Percentiles rank a stretch among this genome's conserved stretches.
These are phyloP conservation scores for Nephelium lappaceum DNA, from an alignment of 345 rosid species.

Conservation along the genomic window DNA sequence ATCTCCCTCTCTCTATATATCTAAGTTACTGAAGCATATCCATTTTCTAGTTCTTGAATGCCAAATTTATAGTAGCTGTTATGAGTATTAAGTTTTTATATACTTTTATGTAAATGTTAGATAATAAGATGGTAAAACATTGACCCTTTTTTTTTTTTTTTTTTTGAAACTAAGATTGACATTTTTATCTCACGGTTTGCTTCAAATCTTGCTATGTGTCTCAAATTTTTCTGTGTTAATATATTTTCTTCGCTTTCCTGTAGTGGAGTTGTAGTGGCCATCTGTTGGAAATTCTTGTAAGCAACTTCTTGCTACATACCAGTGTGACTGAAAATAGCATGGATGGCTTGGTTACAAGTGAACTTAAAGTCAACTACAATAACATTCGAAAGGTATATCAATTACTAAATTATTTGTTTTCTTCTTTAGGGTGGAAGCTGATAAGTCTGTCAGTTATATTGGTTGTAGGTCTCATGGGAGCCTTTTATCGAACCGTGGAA, in stretches of 20 bases:
- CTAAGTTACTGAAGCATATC: not conserved
- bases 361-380: constrained; percentile 79
- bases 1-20: not conserved
- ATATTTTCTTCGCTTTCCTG: constrained; percentile 29
- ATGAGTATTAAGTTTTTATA: not conserved
- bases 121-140: not conserved
- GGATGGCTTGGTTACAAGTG: constrained; percentile 56
- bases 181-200: not conserved
- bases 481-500: constrained; percentile 93
- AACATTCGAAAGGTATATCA: constrained; percentile 78
- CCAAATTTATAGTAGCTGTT: not conserved
- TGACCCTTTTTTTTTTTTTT: not conserved
- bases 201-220: not conserved
- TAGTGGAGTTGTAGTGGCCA: constrained; percentile 91
- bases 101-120: not conserved
- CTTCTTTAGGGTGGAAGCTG: constrained; percentile 10
- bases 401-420: not conserved
- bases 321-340: constrained; percentile 43
- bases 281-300: constrained; percentile 69
- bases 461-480: constrained; percentile 80
- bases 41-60: not conserved
- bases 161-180: no score
- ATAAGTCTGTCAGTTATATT: constrained; percentile 16
- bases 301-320: constrained; percentile 50
- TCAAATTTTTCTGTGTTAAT: constrained; percentile 10